These are phyloP conservation scores for Artemisia argyi DNA, from an alignment of 129 eudicot genomes.

Conservation along the genomic window DNA sequence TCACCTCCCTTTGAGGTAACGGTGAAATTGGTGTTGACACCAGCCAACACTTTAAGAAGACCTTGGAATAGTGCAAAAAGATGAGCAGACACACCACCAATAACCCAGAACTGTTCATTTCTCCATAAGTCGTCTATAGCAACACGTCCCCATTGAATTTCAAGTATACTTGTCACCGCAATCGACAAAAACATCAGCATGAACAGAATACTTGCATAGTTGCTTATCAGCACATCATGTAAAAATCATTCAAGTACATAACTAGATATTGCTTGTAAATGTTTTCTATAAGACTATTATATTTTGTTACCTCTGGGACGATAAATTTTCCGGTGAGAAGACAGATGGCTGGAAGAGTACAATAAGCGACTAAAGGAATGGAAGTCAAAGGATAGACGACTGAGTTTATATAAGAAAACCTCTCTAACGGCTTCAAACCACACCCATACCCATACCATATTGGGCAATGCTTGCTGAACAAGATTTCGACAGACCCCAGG, in stretches of 20 bases:
- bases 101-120: constrained; percentile 88
- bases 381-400: constrained; percentile 90
- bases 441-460: constrained; percentile 90
- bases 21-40: constrained; percentile 79
- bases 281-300: not conserved
- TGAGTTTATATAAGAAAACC: constrained; percentile 81
- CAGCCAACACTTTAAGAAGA: constrained; percentile 83
- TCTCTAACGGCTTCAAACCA: constrained; percentile 84
- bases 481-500: constrained; percentile 84
- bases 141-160: constrained; percentile 87
- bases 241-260: not conserved
- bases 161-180: constrained; percentile 72
- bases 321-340: constrained; percentile 90
- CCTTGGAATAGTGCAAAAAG: constrained; percentile 84
- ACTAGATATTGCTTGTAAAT: no score
- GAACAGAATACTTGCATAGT: constrained; percentile 75
- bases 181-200: constrained; percentile 73
- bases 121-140: constrained; percentile 82
- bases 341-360: constrained; percentile 89
- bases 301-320: constrained; percentile 73
- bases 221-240: constrained; percentile 63
- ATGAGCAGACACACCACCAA: constrained; percentile 81
- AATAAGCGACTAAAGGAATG: constrained; percentile 72
- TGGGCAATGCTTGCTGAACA: constrained; percentile 84
- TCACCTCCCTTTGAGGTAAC: constrained; percentile 83